phyloP scores from a whole-genome alignment of 2,329 filamentous ascomycete genomes.

The Hymenoscyphus albidus region DNA sequence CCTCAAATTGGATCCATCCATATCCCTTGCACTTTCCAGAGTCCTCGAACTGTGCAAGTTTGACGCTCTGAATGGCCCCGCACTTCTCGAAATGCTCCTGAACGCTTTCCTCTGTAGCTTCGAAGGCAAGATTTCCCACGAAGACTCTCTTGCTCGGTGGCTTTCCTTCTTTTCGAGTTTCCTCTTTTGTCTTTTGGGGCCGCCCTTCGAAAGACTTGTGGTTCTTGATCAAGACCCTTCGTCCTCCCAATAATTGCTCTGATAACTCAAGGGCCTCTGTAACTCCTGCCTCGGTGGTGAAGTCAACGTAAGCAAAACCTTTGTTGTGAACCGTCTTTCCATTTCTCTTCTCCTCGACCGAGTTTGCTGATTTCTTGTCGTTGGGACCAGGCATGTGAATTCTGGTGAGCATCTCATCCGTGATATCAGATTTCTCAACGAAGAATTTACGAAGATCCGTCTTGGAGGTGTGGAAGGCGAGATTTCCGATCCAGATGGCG shows the following conservation, averaged over 20 bases:
- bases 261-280: conserved; percentile 77
- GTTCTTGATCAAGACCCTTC: conserved; percentile 89
- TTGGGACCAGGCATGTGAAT: conserved; percentile 55
- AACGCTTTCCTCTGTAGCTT: conserved; percentile 76
- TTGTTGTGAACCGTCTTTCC: conserved; percentile 56
- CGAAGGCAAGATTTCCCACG: conserved; percentile 83
- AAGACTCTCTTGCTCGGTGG: conserved; percentile 79
- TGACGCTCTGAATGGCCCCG: conserved; percentile 75
- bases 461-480: conserved; percentile 77
- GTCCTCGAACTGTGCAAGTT: conserved; percentile 94
- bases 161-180: conserved; percentile 43
- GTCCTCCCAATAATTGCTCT: conserved; percentile 73
- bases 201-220: conserved; percentile 87
- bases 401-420: conserved; percentile 71
- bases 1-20: conserved; percentile 89
- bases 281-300: conserved; percentile 61
- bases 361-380: conserved; percentile 34
- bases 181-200: conserved; percentile 58
- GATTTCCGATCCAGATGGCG: conserved; percentile 94
- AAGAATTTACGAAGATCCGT: conserved; percentile 75
- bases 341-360: conserved; percentile 32
- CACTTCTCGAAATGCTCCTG: conserved; percentile 79
- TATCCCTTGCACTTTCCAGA: conserved; percentile 97
- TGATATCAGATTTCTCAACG: conserved; percentile 64
- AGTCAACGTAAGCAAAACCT: conserved; percentile 96